A percentile compares a stretch with the other conserved stretches of the same genome.
Conservation (phyloP, 2,329 filamentous ascomycete species). For the Epicoccum nigrum region DNA sequence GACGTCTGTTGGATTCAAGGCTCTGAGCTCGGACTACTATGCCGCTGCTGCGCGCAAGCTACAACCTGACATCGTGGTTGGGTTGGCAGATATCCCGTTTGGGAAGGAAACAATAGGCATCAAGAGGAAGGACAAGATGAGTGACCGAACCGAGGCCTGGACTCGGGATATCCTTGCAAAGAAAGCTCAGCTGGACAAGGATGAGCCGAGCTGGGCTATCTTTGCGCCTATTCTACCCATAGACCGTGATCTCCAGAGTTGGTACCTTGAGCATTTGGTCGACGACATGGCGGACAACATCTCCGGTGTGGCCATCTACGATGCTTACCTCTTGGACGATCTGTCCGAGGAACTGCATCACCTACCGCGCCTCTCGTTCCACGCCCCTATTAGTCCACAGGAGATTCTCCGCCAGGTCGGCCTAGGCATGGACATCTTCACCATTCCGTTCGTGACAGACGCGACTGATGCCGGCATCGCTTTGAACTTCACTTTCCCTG, state of each 20-base stretch:
- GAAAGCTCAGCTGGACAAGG: constrained; percentile 40
- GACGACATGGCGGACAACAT: constrained; percentile 62
- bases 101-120: constrained; percentile 62
- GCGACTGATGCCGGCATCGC: constrained; percentile 86
- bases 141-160: constrained; percentile 84
- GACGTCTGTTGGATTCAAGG: constrained; percentile 84
- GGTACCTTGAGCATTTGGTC: constrained; percentile 77
- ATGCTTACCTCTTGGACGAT: constrained; percentile 70
- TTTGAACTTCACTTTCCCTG: constrained; percentile 77
- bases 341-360: constrained; percentile 65
- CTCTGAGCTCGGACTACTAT: constrained; percentile 73
- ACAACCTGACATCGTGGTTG: constrained; percentile 79
- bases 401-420: constrained; percentile 76
- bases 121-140: constrained; percentile 83
- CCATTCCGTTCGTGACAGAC: constrained; percentile 74
- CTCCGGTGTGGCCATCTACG: constrained; percentile 78
- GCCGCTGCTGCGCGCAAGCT: constrained; percentile 68
- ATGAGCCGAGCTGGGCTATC: constrained; percentile 46
- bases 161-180: constrained; percentile 68
- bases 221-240: constrained; percentile 76
- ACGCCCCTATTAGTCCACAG: constrained; percentile 72
- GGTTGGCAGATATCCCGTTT: constrained; percentile 74
- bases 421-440: constrained; percentile 80
- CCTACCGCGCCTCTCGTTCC: constrained; percentile 77
- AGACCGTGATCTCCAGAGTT: constrained; percentile 73